phyloP scores from a whole-genome alignment of 2,329 filamentous ascomycete genomes.

The Teratosphaeria epicoccoides region DNA sequence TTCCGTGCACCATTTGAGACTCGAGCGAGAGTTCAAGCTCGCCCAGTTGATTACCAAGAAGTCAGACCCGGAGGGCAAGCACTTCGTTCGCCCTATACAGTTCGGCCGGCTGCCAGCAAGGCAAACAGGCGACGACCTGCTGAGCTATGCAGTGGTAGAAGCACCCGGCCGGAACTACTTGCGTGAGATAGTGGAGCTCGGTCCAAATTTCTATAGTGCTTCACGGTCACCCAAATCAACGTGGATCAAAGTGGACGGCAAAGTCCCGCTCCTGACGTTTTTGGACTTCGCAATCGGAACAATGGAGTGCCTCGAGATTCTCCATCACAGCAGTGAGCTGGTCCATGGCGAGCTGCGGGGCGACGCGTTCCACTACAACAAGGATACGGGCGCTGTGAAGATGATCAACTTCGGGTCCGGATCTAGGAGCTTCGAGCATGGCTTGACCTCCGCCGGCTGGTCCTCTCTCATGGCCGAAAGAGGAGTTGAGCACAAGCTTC shows the following conservation, averaged over 20 bases:
- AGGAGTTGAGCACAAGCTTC: conserved; percentile 77
- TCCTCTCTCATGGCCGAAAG: conserved; percentile 69
- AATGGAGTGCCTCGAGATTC: conserved; percentile 70
- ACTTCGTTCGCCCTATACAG: conserved; percentile 73
- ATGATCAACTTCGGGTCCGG: conserved; percentile 81
- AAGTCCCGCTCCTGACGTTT: conserved; percentile 64
- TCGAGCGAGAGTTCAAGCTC: conserved; percentile 82
- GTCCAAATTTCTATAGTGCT: conserved; percentile 45
- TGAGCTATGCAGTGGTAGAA: conserved; percentile 74
- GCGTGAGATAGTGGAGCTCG: conserved; percentile 60
- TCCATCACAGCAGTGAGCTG: conserved; percentile 80
- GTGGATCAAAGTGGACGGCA: conserved; percentile 17
- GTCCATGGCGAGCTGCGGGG: conserved; percentile 85
- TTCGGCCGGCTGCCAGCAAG: conserved; percentile 60
- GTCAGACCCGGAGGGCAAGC: conserved; percentile 47
- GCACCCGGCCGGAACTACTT: conserved; percentile 66
- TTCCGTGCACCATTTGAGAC: conserved; percentile 68
- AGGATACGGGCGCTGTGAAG: conserved; percentile 59
- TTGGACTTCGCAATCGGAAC: conserved; percentile 87
- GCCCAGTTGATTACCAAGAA: conserved; percentile 54
- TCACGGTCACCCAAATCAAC: conserved; percentile 12
- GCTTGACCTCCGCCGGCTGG: conserved; percentile 76
- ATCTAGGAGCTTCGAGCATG: conserved; percentile 79
- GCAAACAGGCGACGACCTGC: conserved; percentile 56
- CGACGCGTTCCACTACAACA: conserved; percentile 81